Base-by-base conservation (phyloP, 192 early-diverging fungal genomes). In the Geranomyces variabilis region DNA sequence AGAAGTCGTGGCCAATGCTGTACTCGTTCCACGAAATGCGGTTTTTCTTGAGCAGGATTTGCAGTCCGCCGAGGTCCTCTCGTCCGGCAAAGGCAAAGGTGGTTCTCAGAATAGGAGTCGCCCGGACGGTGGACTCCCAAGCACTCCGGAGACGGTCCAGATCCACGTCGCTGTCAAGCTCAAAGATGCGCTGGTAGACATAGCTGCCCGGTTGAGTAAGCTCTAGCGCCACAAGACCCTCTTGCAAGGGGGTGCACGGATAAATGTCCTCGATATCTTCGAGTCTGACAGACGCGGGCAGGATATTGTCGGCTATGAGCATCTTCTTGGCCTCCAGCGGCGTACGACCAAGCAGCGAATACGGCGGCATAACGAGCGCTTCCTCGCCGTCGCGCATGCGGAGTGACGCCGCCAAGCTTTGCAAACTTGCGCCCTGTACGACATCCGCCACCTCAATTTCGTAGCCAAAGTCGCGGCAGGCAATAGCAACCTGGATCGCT, bases 261-360 rank as follows among this genome's bases (percentile, higher is more conserved):
- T 70, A 76, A 9, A 78, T 65, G 61, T 78, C 77, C 22, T 78
- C 67, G 28, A 74, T 33, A 44, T 69, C 65, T 17, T 56, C 44
- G 14, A 69, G 41, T 14, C 6, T 51, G 34, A 75, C 59, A 26
- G 36, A 41, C 36, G 36, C 5, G 36, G 36, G 36, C 36, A 41
- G 36, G 36, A 41, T 41, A 10, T 41, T 41, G 36, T 41, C 36
- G 36, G 62, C n/a, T 12, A 31, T 5, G 24, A 22, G 43, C n/a
- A 29, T 33, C 26, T 63, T 63, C 34, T 21, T 63, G 45, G 21
- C 21, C 51, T 26, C 22, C 34, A 15, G 65, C 22, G 28, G 45
- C 0, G 24, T 53, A 33, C 5, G 65, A 67, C n/a, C 34, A 51
- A 22, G 65, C 45, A 26, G 28, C 34, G 31, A 33, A 30, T 19